phyloP scores from a whole-genome alignment of 257 asterid species.

The Solanum phureja region DNA sequence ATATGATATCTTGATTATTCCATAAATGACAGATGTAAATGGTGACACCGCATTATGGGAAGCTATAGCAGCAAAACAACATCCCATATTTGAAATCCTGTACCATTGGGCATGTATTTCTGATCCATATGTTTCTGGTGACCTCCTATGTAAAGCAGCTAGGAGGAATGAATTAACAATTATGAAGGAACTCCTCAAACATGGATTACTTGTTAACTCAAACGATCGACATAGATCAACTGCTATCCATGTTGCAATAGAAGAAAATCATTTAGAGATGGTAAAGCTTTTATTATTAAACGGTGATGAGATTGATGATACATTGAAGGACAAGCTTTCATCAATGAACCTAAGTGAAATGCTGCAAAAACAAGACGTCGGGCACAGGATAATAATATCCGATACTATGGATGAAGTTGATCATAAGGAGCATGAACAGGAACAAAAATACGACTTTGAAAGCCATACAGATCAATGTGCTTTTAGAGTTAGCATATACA shows the following conservation, averaged over 20 bases:
- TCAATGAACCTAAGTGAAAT: slow-evolving; percentile 27
- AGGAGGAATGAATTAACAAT: slow-evolving; percentile 29
- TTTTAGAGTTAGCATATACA: slow-evolving; percentile 62
- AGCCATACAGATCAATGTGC: slow-evolving; percentile 1
- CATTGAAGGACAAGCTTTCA: slow-evolving; percentile 19
- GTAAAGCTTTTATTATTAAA: slow-evolving; percentile 54
- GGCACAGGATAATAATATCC: slow-evolving; percentile 42
- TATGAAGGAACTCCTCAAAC: slow-evolving; percentile 59
- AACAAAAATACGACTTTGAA: neutral
- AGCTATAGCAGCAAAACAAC: slow-evolving; percentile 53
- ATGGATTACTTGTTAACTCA: slow-evolving; percentile 68
- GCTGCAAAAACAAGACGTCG: slow-evolving; percentile 47
- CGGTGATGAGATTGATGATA: slow-evolving; percentile 54
- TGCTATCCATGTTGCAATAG: slow-evolving; percentile 49
- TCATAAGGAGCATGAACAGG: slow-evolving; percentile 11
- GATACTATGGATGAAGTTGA: slow-evolving; percentile 5
- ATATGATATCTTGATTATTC: neutral
- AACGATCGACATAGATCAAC: slow-evolving; percentile 58
- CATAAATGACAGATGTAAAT: slow-evolving; percentile 33
- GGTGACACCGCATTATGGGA: slow-evolving; percentile 90
- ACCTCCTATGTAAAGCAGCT: slow-evolving; percentile 78
- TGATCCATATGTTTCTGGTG: slow-evolving; percentile 67
- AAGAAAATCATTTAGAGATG: slow-evolving; percentile 51
- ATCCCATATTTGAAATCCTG: slow-evolving; percentile 58
- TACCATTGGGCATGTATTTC: slow-evolving; percentile 84